Percentiles rank a stretch among this genome's conserved stretches.
These are phyloP conservation scores for Brassica hybrid DNA, from an alignment of 441 rosid species.

Conservation along the genomic window DNA sequence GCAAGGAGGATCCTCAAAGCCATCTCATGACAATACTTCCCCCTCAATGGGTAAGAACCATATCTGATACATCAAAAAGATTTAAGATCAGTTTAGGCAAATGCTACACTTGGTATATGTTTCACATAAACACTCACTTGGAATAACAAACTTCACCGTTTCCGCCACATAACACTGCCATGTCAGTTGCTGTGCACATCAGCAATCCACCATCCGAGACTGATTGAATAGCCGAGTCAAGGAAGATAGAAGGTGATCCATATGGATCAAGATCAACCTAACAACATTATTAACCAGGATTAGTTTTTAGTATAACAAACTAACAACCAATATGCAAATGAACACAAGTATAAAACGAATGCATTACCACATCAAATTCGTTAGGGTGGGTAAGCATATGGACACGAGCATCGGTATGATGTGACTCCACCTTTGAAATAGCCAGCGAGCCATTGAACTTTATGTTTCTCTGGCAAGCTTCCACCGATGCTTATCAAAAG, in stretches of 20 bases:
- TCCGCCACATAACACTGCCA: constrained; percentile 99
- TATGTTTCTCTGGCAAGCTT: constrained; percentile 90
- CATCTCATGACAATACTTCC: constrained; percentile 99
- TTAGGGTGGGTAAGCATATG: constrained; percentile 94
- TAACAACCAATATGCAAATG: neutral
- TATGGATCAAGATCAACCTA: constrained; percentile 99
- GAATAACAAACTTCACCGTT: constrained; percentile 99
- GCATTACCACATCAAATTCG: constrained; percentile 92
- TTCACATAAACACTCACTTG: constrained; percentile 97
- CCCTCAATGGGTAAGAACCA: constrained; percentile 92
- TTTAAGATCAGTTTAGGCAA: constrained; percentile 18
- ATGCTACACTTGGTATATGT: no score
- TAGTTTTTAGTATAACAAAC: neutral
- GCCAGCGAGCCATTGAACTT: constrained; percentile 91
- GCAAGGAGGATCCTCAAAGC: constrained; percentile 97
- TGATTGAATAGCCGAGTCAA: constrained; percentile 96
- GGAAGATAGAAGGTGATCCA: constrained; percentile 93
- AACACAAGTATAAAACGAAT: neutral
- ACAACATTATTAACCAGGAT: constrained; percentile 27
- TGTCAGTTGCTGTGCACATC: constrained; percentile 98
- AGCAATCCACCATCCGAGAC: constrained; percentile 94
- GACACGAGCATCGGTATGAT: constrained; percentile 93
- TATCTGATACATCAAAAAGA: constrained; percentile 50
- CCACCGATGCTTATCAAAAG: constrained; percentile 70
- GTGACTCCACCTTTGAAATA: constrained; percentile 87